These are phyloP conservation scores for Pestalotiopsis sp. DNA, from an alignment of 2,329 filamentous ascomycete species.

Conservation along the genomic window DNA sequence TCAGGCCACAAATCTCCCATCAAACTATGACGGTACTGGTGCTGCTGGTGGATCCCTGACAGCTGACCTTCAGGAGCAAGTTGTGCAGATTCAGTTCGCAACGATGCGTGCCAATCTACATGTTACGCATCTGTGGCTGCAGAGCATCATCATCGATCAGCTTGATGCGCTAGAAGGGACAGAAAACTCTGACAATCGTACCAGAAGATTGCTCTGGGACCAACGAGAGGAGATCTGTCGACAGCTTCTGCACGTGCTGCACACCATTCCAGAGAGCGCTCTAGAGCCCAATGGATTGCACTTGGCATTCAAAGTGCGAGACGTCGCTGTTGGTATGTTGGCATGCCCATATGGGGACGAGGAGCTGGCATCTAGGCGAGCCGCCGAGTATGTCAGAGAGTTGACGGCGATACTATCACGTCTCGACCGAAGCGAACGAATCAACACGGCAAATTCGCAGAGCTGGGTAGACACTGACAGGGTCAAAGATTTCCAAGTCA, in stretches of 20 bases:
- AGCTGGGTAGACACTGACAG: conserved; percentile 9
- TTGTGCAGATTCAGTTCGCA: not conserved
- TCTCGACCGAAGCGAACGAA: conserved; percentile 4
- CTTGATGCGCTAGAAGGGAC: not conserved
- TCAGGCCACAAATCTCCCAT: not conserved
- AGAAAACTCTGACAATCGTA: not conserved
- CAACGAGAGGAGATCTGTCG: conserved; percentile 9
- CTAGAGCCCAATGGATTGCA: conserved; percentile 9
- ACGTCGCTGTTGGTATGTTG: conserved; percentile 5
- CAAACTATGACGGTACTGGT: not conserved
- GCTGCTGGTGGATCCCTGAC: not conserved
- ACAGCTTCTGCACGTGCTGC: conserved; percentile 8
- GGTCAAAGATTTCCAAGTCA: not conserved
- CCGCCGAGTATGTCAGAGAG: conserved; percentile 4
- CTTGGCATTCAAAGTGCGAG: conserved; percentile 7
- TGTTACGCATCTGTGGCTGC: conserved; percentile 6
- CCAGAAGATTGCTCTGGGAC: not conserved
- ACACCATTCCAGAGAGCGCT: conserved; percentile 1
- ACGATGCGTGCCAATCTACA: conserved; percentile 8
- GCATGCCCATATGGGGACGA: conserved; percentile 11
- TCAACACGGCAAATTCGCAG: not conserved
- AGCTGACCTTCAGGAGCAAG: not conserved
- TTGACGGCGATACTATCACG: conserved; percentile 1
- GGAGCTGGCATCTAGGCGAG: conserved; percentile 1
- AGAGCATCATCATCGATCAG: conserved; percentile 9